Evolutionary conservation across 2,329 filamentous ascomycete genomes (phyloP).

Genomic region (Epicoccum nigrum): DNA sequence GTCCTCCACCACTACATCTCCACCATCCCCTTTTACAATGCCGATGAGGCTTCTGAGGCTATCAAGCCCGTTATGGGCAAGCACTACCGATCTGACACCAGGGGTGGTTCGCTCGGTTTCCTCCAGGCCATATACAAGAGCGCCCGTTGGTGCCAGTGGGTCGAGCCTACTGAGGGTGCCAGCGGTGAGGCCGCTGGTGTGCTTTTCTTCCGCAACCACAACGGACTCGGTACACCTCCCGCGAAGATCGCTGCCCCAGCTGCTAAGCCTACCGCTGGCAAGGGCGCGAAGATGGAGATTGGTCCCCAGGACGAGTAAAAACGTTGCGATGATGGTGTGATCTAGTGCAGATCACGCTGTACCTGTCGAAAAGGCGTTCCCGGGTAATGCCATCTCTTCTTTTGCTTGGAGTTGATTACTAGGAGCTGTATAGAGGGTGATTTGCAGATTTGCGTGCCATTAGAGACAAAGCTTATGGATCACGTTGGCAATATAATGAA

Average conservation of each 20-base stretch:
- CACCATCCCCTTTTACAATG: conserved; percentile 95
- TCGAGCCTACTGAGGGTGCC: conserved; percentile 86
- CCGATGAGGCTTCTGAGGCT: conserved; percentile 90
- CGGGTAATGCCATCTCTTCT: conserved; percentile 17
- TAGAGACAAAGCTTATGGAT: conserved; percentile 20
- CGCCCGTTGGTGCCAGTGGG: conserved; percentile 92
- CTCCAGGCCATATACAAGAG: conserved; percentile 80
- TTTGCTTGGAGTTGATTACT: conserved; percentile 21
- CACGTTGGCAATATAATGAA: conserved; percentile 2
- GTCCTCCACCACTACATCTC: conserved; percentile 98
- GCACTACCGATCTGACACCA: conserved; percentile 86
- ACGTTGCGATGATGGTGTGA: conserved; percentile 27
- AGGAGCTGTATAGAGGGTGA: conserved; percentile 22
- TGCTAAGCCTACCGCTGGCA: conserved; percentile 37
- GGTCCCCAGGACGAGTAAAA: conserved; percentile 40
- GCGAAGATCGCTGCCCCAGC: conserved; percentile 48
- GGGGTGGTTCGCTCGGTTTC: conserved; percentile 80
- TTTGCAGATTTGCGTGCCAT: conserved; percentile 12
- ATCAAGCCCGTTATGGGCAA: conserved; percentile 94
- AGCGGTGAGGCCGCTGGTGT: conserved; percentile 82
- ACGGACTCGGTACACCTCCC: conserved; percentile 75
- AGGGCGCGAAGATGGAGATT: conserved; percentile 45
- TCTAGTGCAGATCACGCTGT: conserved; percentile 24
- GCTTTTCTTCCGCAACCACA: conserved; percentile 93
- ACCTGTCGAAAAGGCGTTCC: conserved; percentile 29